Percentiles rank a stretch among this genome's conserved stretches.
phyloP scores from a whole-genome alignment of 1,284 basidiomycete genomes.

The Leccinum huronense region DNA sequence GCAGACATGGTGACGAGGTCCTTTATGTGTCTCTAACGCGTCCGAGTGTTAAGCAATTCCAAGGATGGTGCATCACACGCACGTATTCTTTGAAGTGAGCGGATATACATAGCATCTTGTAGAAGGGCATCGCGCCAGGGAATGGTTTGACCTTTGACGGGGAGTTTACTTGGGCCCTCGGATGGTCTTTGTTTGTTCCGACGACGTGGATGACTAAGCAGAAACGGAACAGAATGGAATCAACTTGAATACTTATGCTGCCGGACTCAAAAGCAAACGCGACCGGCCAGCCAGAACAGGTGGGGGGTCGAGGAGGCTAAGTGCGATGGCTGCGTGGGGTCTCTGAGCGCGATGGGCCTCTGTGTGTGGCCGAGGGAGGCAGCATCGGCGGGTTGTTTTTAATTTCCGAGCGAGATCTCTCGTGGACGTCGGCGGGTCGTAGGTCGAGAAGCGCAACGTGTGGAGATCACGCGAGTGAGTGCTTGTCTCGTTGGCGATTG shows the following conservation, averaged over 20 bases:
- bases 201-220: constrained; percentile 15
- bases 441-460: constrained; percentile 6
- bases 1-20: constrained; percentile 75
- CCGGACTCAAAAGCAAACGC: background rate
- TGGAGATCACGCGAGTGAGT: background rate
- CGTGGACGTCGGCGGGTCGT: constrained; percentile 9
- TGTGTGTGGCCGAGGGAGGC: background rate
- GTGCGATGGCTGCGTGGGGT: background rate
- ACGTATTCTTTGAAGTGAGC: constrained; percentile 74
- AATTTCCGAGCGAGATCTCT: constrained; percentile 30
- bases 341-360: background rate
- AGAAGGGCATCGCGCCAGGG: constrained; percentile 63
- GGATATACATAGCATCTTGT: constrained; percentile 77
- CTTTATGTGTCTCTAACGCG: constrained; percentile 66
- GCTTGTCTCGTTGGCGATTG: constrained; percentile 16
- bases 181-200: constrained; percentile 4
- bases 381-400: constrained; percentile 23
- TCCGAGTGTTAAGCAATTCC: constrained; percentile 5
- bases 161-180: background rate
- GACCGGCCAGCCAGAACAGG: background rate
- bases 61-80: constrained; percentile 23
- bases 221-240: background rate
- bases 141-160: background rate
- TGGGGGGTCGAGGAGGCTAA: background rate
- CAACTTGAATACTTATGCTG: background rate